Evolutionary conservation across 1,139 yeast genomes (phyloP).

Genomic region (Groenewaldozyma auringiensis): DNA sequence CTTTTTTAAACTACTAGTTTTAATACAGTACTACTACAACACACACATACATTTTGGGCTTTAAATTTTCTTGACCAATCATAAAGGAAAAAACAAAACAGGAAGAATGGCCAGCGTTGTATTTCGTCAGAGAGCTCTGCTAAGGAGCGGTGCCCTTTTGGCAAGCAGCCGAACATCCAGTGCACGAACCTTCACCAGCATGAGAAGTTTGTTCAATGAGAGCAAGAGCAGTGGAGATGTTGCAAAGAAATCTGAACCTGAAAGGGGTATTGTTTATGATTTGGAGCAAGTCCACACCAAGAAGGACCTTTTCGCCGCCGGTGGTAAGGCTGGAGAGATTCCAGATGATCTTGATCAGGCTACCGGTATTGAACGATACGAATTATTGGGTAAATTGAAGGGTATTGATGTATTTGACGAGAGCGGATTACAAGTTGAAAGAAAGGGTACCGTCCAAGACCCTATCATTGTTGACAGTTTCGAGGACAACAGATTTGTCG

Average conservation of each 20-base stretch:
- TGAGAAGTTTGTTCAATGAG: constrained; percentile 5
- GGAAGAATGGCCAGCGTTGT: background rate
- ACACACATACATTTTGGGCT: too few species aligned
- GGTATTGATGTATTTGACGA: constrained; percentile 94
- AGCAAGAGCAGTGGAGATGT: constrained; percentile 1
- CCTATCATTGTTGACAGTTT: constrained; percentile 88
- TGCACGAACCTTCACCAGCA: background rate
- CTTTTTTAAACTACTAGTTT: too few species aligned
- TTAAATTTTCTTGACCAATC: too few species aligned
- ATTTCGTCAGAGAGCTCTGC: constrained; percentile 2
- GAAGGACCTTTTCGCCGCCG: constrained; percentile 79
- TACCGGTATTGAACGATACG: constrained; percentile 97
- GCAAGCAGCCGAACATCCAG: constrained; percentile 1
- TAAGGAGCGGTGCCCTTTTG: too few species aligned
- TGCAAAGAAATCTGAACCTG: constrained; percentile 5
- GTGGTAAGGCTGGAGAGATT: constrained; percentile 74
- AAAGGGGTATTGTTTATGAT: constrained; percentile 24
- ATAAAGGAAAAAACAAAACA: too few species aligned
- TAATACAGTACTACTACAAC: too few species aligned
- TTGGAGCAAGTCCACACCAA: constrained; percentile 77
- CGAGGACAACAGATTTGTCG: constrained; percentile 91
- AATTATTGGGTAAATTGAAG: constrained; percentile 86
- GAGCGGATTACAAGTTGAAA: constrained; percentile 79
- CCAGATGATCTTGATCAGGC: constrained; percentile 96
- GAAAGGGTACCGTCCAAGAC: constrained; percentile 80